phyloP scores from a whole-genome alignment of 768 basidiomycete species.

The Tremella fuciformis region DNA sequence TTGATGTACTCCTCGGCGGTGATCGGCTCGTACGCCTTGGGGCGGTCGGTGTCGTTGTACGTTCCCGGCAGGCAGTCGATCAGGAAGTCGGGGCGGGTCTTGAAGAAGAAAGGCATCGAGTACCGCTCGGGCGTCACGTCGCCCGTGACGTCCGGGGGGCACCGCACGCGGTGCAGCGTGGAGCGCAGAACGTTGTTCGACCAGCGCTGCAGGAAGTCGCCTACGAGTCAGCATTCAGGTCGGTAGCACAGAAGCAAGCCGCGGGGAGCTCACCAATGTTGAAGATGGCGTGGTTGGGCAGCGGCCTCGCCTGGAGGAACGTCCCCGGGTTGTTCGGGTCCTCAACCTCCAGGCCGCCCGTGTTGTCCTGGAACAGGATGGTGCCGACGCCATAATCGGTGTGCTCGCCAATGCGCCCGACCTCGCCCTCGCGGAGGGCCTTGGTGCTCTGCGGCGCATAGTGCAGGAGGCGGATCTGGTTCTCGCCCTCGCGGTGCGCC shows the following conservation, averaged over 20 bases:
- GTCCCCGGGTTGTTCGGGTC: slow-evolving; percentile 56
- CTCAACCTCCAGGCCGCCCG: slow-evolving; percentile 65
- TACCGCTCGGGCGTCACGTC: slow-evolving; percentile 59
- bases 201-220: slow-evolving; percentile 41
- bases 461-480: slow-evolving; percentile 27
- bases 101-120: slow-evolving; percentile 60
- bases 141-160: slow-evolving; percentile 22
- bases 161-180: slow-evolving; percentile 44
- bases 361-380: slow-evolving; percentile 62
- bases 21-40: slow-evolving; percentile 58
- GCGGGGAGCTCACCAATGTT: slow-evolving; percentile 24
- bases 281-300: slow-evolving; percentile 47
- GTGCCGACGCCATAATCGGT: slow-evolving; percentile 62
- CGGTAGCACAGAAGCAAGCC: too few relatives aligned
- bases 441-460: slow-evolving; percentile 22
- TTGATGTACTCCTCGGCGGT: slow-evolving; percentile 21
- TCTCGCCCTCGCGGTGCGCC: slow-evolving; percentile 28
- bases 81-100: not conserved
- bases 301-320: slow-evolving; percentile 39
- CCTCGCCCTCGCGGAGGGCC: slow-evolving; percentile 17
- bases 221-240: not conserved
- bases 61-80: slow-evolving; percentile 59
- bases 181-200: slow-evolving; percentile 46
- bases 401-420: slow-evolving; percentile 23
- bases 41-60: slow-evolving; percentile 53